Conservation (phyloP, 2,329 filamentous ascomycete genomes). For the Fonsecaea pedrosoi region DNA sequence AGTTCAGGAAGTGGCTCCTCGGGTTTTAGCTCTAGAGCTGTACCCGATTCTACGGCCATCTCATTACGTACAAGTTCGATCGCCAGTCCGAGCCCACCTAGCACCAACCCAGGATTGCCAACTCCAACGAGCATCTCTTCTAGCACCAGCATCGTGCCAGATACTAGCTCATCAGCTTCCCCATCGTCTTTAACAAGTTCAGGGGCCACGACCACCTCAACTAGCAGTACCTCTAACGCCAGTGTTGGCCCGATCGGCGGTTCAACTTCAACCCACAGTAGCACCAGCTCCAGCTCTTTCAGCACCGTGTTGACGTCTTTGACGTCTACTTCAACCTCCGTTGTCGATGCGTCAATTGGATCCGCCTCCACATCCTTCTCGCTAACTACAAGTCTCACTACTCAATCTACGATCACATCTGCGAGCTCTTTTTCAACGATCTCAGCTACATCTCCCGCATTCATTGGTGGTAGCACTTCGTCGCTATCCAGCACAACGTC, state of each 20-base stretch:
- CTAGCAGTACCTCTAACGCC: not conserved
- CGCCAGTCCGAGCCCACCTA: not conserved
- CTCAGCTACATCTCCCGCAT: not conserved
- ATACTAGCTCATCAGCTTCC: not conserved
- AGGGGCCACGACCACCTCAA: not conserved
- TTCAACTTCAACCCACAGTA: not conserved
- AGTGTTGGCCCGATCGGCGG: not conserved
- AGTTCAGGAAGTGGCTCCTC: not conserved
- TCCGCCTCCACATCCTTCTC: not conserved
- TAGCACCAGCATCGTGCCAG: not conserved
- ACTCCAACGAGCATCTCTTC: not conserved
- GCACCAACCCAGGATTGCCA: not conserved
- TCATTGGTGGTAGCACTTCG: not conserved
- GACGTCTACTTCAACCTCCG: not conserved
- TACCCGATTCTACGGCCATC: constrained; percentile 5
- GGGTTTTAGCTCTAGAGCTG: not conserved
- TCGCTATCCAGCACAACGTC: constrained; percentile 4
- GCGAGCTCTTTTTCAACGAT: not conserved
- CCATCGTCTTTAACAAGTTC: not conserved
- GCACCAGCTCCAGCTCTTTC: not conserved
- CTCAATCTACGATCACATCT: constrained; percentile 2
- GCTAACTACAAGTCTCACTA: not conserved
- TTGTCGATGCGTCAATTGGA: not conserved
- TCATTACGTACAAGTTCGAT: not conserved
- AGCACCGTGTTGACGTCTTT: not conserved